These are phyloP conservation scores for Apiospora koreana DNA, from an alignment of 2,329 filamentous ascomycete genomes.

Conservation along the genomic window DNA sequence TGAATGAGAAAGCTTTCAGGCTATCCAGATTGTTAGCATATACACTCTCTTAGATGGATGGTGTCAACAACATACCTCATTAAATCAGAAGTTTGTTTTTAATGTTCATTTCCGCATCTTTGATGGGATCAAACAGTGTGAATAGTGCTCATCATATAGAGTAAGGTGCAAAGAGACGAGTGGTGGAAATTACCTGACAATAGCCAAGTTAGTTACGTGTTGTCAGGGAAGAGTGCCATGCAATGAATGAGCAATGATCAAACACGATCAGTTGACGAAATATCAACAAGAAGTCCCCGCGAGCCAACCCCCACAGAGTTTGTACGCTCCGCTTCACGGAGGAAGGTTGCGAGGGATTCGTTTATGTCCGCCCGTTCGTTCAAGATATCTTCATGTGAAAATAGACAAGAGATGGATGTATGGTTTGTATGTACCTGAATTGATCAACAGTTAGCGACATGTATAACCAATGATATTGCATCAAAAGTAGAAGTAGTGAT, in stretches of 20 bases:
- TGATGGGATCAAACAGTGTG: constrained; percentile 40
- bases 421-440: constrained; percentile 43
- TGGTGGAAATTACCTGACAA: constrained; percentile 9
- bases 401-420: constrained; percentile 18
- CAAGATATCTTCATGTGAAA: constrained; percentile 61
- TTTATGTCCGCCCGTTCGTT: constrained; percentile 73
- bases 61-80: constrained; percentile 36
- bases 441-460: constrained; percentile 37
- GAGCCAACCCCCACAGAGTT: constrained; percentile 55
- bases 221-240: background rate
- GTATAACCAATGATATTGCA: constrained; percentile 18
- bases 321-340: constrained; percentile 62
- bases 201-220: background rate
- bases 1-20: constrained; percentile 13
- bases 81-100: constrained; percentile 38
- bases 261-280: constrained; percentile 62
- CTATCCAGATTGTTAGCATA: background rate
- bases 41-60: constrained; percentile 13
- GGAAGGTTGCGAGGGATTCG: constrained; percentile 50
- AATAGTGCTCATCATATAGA: constrained; percentile 39
- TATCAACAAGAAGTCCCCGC: constrained; percentile 63
- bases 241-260: background rate
- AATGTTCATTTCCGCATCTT: constrained; percentile 37
- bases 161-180: background rate
- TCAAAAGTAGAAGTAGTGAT: constrained; percentile 24